Percentiles rank a stretch among this genome's conserved stretches.
Conservation (phyloP, 2,329 filamentous ascomycete genomes). For the Lasiodiplodia gonubiensis region DNA sequence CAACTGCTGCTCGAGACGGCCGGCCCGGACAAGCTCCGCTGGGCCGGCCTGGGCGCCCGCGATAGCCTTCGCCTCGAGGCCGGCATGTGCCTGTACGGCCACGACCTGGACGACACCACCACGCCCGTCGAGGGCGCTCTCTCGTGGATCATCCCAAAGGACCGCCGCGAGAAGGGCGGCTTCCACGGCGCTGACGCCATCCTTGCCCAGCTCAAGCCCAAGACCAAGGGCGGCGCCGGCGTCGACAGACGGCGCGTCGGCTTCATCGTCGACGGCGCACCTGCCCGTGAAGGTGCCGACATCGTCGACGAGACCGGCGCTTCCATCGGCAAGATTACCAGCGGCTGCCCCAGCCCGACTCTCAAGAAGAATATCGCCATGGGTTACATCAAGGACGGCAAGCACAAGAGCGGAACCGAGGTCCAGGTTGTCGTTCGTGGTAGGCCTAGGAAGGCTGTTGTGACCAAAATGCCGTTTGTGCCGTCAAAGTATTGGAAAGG, state of each 20-base stretch:
- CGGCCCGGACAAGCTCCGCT: constrained; percentile 67
- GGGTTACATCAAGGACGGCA: constrained; percentile 83
- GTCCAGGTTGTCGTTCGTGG: constrained; percentile 79
- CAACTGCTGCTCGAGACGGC: constrained; percentile 70
- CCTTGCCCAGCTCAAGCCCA: constrained; percentile 74
- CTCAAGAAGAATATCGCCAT: constrained; percentile 93
- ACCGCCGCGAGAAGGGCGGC: constrained; percentile 70
- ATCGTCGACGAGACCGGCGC: constrained; percentile 69
- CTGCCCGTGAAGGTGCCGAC: constrained; percentile 85
- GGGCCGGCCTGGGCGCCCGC: constrained; percentile 87
- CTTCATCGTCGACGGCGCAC: constrained; percentile 80
- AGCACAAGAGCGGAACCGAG: constrained; percentile 85
- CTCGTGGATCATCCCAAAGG: constrained; percentile 84
- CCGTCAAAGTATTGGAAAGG: constrained; percentile 74
- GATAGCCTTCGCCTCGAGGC: constrained; percentile 94
- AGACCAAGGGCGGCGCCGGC: constrained; percentile 73
- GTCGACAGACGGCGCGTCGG: constrained; percentile 78
- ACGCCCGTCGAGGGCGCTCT: constrained; percentile 71
- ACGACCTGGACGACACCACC: constrained; percentile 83
- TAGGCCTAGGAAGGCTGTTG: constrained; percentile 73
- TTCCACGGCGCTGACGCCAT: constrained; percentile 87
- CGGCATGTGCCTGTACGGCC: constrained; percentile 99
- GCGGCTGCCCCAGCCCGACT: constrained; percentile 86
- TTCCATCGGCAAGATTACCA: constrained; percentile 81
- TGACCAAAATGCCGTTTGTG: constrained; percentile 90